Conservation (phyloP, 2,329 filamentous ascomycete species). For the Fragosphaeria purpurea region DNA sequence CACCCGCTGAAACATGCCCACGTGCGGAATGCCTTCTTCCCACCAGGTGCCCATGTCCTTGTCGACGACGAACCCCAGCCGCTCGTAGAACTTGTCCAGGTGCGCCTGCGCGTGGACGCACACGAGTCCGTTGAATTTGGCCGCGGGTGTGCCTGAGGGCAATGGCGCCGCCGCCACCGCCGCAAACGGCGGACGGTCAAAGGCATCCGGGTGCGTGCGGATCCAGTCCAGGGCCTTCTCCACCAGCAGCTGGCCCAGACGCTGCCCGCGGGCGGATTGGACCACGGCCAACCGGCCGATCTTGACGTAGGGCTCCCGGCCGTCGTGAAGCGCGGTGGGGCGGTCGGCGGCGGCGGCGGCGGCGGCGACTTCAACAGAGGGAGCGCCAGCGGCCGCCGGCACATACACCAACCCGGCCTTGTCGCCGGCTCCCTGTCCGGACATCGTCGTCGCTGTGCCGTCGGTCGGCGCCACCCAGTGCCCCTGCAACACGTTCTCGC, state of each 20-base stretch:
- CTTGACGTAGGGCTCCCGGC: constrained; percentile 68
- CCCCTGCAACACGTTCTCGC: constrained; percentile 22
- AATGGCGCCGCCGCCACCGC: not conserved
- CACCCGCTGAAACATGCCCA: constrained; percentile 65
- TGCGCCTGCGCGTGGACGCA: constrained; percentile 69
- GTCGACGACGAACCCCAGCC: constrained; percentile 65
- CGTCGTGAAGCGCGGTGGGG: constrained; percentile 44
- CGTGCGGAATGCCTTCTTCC: constrained; percentile 76
- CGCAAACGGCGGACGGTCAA: constrained; percentile 35
- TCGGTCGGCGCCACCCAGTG: constrained; percentile 13
- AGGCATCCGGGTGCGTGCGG: constrained; percentile 44
- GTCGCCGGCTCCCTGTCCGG: not conserved
- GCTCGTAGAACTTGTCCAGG: constrained; percentile 55
- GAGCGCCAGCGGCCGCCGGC: constrained; percentile 12
- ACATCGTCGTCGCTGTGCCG: constrained; percentile 12
- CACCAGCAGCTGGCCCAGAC: constrained; percentile 57
- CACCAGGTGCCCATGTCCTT: constrained; percentile 65
- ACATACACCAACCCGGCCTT: constrained; percentile 12
- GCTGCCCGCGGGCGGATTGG: constrained; percentile 52
- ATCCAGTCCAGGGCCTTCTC: constrained; percentile 61
- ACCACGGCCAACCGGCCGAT: constrained; percentile 68
- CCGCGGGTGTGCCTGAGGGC: constrained; percentile 23
- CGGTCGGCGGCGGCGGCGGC: constrained; percentile 26
- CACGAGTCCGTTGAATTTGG: constrained; percentile 63
- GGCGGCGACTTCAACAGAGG: constrained; percentile 1